These are phyloP conservation scores for Parietichytrium sp. DNA, from an alignment of 108 stramenopile genomes.

Conservation along the genomic window DNA sequence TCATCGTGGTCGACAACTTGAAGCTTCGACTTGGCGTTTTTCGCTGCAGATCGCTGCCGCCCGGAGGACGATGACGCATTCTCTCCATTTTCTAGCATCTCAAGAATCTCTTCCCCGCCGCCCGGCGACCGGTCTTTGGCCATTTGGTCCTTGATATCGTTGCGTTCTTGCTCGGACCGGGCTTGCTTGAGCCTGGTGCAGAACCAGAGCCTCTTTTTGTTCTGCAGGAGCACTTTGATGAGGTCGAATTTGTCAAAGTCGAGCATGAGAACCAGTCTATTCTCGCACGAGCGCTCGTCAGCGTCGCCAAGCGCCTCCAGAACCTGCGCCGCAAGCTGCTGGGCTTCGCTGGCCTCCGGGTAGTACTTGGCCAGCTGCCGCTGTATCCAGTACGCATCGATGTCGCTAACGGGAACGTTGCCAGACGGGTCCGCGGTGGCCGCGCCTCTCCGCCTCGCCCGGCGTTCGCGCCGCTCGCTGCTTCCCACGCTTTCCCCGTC, in stretches of 20 bases:
- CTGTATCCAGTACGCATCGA: constrained; percentile 92
- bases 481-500: constrained; percentile 32
- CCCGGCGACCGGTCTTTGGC: constrained; percentile 65
- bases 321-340: constrained; percentile 76
- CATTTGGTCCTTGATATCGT: constrained; percentile 75
- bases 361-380: constrained; percentile 77
- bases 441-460: too few species aligned
- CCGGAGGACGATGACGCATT: constrained; percentile 62
- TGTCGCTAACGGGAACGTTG: constrained; percentile 79
- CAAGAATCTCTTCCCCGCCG: constrained; percentile 73
- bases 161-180: constrained; percentile 74
- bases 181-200: constrained; percentile 89
- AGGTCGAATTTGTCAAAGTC: constrained; percentile 93
- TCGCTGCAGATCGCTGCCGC: neutral
- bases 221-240: constrained; percentile 82
- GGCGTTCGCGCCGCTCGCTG: neutral
- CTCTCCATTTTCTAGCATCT: constrained; percentile 72
- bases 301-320: constrained; percentile 63
- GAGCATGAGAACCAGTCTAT: constrained; percentile 83
- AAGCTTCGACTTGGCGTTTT: neutral
- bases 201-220: constrained; percentile 82
- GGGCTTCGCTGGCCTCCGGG: constrained; percentile 82
- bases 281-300: constrained; percentile 88
- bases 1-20: constrained; percentile 42
- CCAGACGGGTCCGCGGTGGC: constrained; percentile 39